These are phyloP conservation scores for Amphirosellinia nigrospora DNA, from an alignment of 495 filamentous ascomycete species.

Conservation along the genomic window DNA sequence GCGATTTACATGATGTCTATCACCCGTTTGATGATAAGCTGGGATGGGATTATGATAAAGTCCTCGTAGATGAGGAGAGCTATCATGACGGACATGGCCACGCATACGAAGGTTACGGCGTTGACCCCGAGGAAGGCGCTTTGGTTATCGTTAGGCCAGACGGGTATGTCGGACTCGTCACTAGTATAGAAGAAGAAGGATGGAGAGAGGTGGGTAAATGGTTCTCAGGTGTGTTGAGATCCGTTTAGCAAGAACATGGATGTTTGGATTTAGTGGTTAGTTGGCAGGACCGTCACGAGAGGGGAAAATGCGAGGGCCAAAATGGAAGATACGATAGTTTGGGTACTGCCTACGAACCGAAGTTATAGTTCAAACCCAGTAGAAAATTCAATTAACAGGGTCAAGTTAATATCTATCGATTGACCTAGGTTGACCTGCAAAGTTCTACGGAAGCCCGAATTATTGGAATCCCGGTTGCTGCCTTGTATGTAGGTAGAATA, in stretches of 20 bases:
- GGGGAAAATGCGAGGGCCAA: no score
- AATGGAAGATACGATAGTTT: no score
- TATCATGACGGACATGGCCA: constrained; percentile 66
- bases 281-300: no score
- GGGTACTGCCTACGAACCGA: no score
- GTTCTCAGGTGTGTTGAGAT: constrained; percentile 29
- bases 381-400: no score
- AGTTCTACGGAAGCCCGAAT: no score
- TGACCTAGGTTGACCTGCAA: no score
- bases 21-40: constrained; percentile 61
- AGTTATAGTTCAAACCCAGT: no score
- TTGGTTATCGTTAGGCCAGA: constrained; percentile 64
- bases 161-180: constrained; percentile 66
- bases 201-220: constrained; percentile 38
- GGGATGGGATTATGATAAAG: constrained; percentile 68
- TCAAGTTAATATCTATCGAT: no score
- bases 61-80: constrained; percentile 68
- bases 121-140: constrained; percentile 64
- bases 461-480: no score
- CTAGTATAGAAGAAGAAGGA: constrained; percentile 53
- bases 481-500: no score
- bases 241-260: not conserved
- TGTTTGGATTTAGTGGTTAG: not conserved
- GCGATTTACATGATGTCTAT: constrained; percentile 59
- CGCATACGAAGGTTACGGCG: constrained; percentile 68